phyloP scores from a whole-genome alignment of 192 early-diverging fungal species.

The Coemansia interrupta region DNA sequence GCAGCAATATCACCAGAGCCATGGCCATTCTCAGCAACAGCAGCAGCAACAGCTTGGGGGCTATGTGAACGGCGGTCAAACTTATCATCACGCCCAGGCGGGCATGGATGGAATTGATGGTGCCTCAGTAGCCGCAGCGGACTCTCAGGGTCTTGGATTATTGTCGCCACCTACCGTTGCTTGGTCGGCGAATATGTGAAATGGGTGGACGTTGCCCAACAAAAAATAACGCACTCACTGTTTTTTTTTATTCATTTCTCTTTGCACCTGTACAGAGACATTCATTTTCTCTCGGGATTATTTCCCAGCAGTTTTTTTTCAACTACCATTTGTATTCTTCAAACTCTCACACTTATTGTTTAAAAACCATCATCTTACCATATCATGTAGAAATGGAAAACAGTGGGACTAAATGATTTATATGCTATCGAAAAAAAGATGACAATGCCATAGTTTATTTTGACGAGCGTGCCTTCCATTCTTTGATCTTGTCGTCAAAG shows the following conservation, averaged over 20 bases:
- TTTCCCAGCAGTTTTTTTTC: neutral
- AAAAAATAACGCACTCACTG: neutral
- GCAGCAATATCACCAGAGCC: slow-evolving; percentile 31
- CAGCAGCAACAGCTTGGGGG: slow-evolving; percentile 26
- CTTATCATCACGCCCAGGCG: slow-evolving; percentile 46
- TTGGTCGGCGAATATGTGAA: slow-evolving; percentile 50
- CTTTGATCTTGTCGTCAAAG: slow-evolving; percentile 70
- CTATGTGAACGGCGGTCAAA: slow-evolving; percentile 34
- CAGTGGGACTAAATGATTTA: neutral
- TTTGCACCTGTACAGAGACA: slow-evolving; percentile 35
- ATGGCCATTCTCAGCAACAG: slow-evolving; percentile 18
- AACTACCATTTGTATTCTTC: neutral
- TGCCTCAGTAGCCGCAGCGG: slow-evolving; percentile 23
- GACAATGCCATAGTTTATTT: slow-evolving; percentile 13
- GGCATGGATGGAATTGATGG: slow-evolving; percentile 44
- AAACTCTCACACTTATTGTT: too few relatives aligned
- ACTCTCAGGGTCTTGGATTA: slow-evolving; percentile 44
- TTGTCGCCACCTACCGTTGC: slow-evolving; percentile 49
- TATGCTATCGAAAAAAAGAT: neutral
- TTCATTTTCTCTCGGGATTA: neutral
- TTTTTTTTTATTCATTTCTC: slow-evolving; percentile 1
- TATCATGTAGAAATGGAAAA: neutral
- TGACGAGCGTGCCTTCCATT: slow-evolving; percentile 54
- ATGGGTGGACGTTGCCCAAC: neutral
- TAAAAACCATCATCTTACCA: too few relatives aligned